phyloP scores from a whole-genome alignment of 2,329 filamentous ascomycete species.

The Pseudogymnoascus sp. region DNA sequence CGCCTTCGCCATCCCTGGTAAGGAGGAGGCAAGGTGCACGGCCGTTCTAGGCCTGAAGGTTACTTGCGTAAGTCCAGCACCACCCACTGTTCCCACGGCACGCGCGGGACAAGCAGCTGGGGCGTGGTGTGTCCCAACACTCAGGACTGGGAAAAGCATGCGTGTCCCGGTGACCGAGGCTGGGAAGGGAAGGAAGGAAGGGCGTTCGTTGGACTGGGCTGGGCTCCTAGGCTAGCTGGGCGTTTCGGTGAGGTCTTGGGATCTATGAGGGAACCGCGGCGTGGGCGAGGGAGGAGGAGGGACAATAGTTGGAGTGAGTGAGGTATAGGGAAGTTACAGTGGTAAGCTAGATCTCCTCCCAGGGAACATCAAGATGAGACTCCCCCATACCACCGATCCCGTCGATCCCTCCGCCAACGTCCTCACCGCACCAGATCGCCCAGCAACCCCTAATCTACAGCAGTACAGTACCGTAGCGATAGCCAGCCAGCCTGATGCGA shows the following conservation, averaged over 20 bases:
- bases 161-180: no score
- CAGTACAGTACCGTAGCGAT: neutral
- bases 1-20: neutral
- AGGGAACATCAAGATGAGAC: neutral
- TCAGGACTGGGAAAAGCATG: no score
- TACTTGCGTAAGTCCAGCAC: neutral
- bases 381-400: neutral
- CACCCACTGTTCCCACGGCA: neutral
- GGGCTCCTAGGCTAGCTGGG: no score
- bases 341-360: neutral
- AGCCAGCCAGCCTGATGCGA: neutral
- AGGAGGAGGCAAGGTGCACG: neutral
- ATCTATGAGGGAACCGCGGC: no score
- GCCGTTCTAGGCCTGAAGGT: neutral
- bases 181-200: no score
- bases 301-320: no score
- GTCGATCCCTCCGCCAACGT: neutral
- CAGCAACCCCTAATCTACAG: neutral
- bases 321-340: no score
- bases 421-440: neutral
- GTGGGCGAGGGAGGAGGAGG: no score
- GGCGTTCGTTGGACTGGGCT: no score
- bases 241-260: no score
- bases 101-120: neutral
- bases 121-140: neutral